Conservation (phyloP, 805 yeast species). For the Maudiozyma saulgeensis region DNA sequence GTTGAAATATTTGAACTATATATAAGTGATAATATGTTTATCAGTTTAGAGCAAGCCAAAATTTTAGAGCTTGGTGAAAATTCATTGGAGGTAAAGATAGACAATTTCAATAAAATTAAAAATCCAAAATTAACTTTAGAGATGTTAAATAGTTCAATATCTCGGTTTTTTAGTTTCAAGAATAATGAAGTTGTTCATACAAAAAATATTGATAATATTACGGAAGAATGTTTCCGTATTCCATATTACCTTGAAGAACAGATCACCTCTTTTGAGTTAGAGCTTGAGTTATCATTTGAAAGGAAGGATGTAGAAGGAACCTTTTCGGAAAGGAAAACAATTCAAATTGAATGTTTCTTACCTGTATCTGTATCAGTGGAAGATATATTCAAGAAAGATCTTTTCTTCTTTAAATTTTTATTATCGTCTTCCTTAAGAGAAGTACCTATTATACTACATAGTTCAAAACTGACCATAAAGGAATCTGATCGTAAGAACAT, state of each 20-base stretch:
- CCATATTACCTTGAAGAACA: conserved; percentile 14
- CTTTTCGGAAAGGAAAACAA: conserved; percentile 11
- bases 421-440: conserved; percentile 18
- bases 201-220: not conserved
- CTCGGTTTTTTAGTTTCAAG: not conserved
- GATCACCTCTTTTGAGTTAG: conserved; percentile 12
- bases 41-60: conserved; percentile 12
- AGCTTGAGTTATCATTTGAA: conserved; percentile 9
- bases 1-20: conserved; percentile 12
- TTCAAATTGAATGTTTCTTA: conserved; percentile 13
- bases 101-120: conserved; percentile 8
- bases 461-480: conserved; percentile 9
- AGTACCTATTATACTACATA: conserved; percentile 19
- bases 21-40: conserved; percentile 10
- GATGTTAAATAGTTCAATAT: not conserved
- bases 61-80: conserved; percentile 14
- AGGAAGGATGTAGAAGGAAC: conserved; percentile 1
- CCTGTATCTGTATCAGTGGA: conserved; percentile 28
- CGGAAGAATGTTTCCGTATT: not conserved
- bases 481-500: not conserved
- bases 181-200: not conserved
- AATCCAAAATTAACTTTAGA: not conserved
- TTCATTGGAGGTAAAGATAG: conserved; percentile 8
- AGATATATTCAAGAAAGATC: conserved; percentile 22
- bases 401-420: conserved; percentile 23